These are phyloP conservation scores for Podila minutissima DNA, from an alignment of 192 early-diverging fungal genomes.

Conservation along the genomic window DNA sequence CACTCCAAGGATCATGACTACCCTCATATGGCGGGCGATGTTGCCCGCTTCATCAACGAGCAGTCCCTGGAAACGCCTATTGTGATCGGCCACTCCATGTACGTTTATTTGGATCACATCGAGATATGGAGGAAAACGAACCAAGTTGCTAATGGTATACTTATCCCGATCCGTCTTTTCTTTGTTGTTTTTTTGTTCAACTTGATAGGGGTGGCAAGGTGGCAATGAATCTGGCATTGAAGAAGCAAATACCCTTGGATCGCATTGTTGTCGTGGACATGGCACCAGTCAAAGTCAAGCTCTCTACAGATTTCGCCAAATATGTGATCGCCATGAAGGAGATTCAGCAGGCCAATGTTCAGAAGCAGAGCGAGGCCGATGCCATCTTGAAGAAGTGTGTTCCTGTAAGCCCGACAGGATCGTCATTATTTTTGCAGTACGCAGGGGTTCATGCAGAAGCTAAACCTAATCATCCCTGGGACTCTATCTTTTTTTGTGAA, in stretches of 20 bases:
- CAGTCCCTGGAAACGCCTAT: conserved; percentile 65
- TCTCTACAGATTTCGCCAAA: conserved; percentile 63
- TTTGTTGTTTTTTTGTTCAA: neutral
- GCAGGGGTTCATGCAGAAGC: too few relatives aligned
- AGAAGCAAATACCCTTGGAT: conserved; percentile 57
- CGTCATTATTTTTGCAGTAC: too few relatives aligned
- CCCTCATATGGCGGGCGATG: conserved; percentile 81
- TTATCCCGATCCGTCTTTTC: neutral
- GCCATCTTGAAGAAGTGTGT: conserved; percentile 57
- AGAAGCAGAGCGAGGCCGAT: conserved; percentile 71
- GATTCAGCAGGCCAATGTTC: conserved; percentile 58
- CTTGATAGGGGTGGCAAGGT: conserved; percentile 76
- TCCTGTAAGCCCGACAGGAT: conserved; percentile 25
- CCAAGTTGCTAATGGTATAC: neutral
- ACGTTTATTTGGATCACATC: conserved; percentile 7
- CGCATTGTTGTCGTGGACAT: conserved; percentile 78
- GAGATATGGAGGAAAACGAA: neutral
- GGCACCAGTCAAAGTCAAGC: conserved; percentile 60
- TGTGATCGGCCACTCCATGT: conserved; percentile 93
- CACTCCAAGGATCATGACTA: conserved; percentile 75
- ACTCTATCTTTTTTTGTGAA: neutral
- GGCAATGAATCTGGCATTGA: conserved; percentile 76
- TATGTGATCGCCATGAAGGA: conserved; percentile 69
- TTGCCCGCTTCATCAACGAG: conserved; percentile 72
- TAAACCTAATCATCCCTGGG: neutral